Evolutionary conservation across 2,329 filamentous ascomycete genomes (phyloP).

Genomic region (Leptographium galeiforme): DNA sequence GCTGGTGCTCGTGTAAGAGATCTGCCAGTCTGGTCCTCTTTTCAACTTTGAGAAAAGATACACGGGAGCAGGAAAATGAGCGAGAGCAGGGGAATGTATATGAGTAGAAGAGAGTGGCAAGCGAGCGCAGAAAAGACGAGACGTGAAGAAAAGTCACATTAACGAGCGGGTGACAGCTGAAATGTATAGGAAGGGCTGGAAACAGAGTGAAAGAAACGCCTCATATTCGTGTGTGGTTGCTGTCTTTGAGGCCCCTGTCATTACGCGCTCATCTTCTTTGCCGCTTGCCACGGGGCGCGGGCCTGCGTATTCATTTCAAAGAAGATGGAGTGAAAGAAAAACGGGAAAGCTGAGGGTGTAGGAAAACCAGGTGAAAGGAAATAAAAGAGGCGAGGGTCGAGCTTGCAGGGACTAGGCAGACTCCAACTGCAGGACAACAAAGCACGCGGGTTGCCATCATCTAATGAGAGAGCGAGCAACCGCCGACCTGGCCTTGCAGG

Average conservation of each 20-base stretch:
- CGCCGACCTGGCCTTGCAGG: neutral
- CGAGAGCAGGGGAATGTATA: neutral
- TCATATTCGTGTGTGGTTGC: neutral
- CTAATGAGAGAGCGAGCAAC: neutral
- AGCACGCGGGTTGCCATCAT: constrained; percentile 1
- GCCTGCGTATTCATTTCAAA: neutral
- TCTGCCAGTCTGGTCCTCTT: neutral
- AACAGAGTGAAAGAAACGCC: neutral
- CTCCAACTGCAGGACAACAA: constrained; percentile 4
- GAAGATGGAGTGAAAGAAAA: neutral
- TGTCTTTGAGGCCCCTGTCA: neutral
- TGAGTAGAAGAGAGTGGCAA: neutral
- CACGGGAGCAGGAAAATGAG: neutral
- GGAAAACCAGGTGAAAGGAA: neutral
- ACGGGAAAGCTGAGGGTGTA: neutral
- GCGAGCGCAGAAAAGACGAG: neutral
- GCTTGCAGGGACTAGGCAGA: neutral
- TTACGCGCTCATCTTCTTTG: neutral
- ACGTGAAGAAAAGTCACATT: neutral
- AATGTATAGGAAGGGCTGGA: too few species aligned
- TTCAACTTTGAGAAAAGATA: neutral
- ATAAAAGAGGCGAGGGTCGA: neutral
- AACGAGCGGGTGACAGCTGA: too few species aligned
- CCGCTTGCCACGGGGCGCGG: neutral
- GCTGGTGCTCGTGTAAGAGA: neutral